phyloP scores from a whole-genome alignment of 2,329 filamentous ascomycete genomes.

The Alternaria incomplexa region DNA sequence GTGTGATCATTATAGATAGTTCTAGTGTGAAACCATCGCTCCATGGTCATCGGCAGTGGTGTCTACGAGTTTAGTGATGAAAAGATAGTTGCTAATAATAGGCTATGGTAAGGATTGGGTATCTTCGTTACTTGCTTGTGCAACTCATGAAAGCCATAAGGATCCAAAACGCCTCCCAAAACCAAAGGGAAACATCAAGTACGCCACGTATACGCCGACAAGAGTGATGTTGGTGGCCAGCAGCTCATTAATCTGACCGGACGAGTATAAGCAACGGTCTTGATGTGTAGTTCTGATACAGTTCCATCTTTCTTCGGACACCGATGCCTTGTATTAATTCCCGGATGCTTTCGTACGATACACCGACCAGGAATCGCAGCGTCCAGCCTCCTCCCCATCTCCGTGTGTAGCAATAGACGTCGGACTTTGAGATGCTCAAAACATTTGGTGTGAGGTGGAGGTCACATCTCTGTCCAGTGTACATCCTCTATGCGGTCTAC shows the following conservation, averaged over 20 bases:
- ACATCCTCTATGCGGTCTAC: slow-evolving; percentile 40
- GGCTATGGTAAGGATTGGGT: slow-evolving; percentile 4
- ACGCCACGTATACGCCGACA: slow-evolving; percentile 2
- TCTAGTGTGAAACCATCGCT: neutral
- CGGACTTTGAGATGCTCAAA: neutral
- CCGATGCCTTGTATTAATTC: neutral
- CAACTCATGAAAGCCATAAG: neutral
- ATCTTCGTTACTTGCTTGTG: slow-evolving; percentile 11
- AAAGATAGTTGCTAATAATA: slow-evolving; percentile 4
- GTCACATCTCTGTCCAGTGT: slow-evolving; percentile 47
- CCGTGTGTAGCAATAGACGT: neutral
- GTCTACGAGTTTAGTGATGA: neutral
- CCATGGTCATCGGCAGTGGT: neutral
- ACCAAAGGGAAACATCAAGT: neutral
- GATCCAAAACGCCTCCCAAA: slow-evolving; percentile 3
- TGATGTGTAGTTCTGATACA: neutral
- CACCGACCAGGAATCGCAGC: neutral
- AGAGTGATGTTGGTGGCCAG: slow-evolving; percentile 5
- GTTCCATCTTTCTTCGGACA: neutral
- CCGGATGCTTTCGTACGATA: neutral
- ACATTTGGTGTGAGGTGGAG: neutral
- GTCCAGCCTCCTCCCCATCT: neutral
- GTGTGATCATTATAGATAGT: neutral
- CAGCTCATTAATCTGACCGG: slow-evolving; percentile 5
- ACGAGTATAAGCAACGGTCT: neutral